Conservation (phyloP, 192 early-diverging fungal species). For the Funneliformis mosseae region DNA sequence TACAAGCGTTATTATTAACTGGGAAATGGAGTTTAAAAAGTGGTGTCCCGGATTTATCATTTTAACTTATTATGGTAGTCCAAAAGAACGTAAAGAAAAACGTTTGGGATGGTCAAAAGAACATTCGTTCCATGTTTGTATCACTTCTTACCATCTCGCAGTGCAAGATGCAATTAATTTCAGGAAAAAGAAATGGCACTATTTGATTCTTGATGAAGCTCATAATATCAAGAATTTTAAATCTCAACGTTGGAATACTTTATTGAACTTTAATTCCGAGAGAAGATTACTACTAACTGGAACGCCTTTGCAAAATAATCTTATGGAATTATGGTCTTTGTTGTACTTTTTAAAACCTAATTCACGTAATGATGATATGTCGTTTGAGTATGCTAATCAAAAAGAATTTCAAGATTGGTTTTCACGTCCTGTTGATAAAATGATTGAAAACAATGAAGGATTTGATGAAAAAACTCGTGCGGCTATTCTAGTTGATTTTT, state of each 20-base stretch:
- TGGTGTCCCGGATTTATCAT: constrained; percentile 76
- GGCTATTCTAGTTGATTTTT: no score
- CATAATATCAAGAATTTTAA: constrained; percentile 79
- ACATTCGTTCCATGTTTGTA: constrained; percentile 64
- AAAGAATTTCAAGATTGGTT: constrained; percentile 89
- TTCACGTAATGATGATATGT: constrained; percentile 56
- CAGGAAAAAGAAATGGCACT: constrained; percentile 67
- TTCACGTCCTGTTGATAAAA: constrained; percentile 80
- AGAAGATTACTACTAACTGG: constrained; percentile 80
- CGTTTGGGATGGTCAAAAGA: constrained; percentile 61
- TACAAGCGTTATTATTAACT: constrained; percentile 75
- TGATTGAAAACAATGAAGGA: constrained; percentile 63
- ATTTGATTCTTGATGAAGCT: constrained; percentile 69
- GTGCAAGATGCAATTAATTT: constrained; percentile 59
- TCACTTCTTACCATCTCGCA: constrained; percentile 66
- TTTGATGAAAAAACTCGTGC: constrained; percentile 54
- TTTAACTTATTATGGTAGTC: constrained; percentile 76
- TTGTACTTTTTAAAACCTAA: constrained; percentile 86
- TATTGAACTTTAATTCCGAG: constrained; percentile 68
- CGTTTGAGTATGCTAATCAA: constrained; percentile 79
- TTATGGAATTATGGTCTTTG: constrained; percentile 88
- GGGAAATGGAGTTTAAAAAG: constrained; percentile 72
- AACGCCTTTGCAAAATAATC: constrained; percentile 85
- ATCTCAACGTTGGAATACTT: constrained; percentile 72
- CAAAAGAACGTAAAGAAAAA: constrained; percentile 65